These are phyloP conservation scores for Capsicum pubescens DNA, from an alignment of 257 asterid species.

Conservation along the genomic window DNA sequence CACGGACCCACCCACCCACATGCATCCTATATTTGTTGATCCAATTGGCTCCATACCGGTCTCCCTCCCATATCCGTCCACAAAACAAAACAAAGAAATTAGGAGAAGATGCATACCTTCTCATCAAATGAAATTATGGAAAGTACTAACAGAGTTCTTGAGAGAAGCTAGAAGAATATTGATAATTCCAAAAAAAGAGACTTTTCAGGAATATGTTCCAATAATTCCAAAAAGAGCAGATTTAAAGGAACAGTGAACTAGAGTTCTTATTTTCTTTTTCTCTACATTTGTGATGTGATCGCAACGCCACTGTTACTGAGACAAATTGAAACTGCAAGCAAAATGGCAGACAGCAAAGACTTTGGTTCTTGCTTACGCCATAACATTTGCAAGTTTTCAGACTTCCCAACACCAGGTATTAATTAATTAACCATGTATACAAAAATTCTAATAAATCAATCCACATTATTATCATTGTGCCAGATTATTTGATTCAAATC, in stretches of 20 bases:
- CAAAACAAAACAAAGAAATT: conserved; percentile 8
- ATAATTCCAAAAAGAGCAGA: neutral
- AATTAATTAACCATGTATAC: neutral
- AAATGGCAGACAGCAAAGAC: conserved; percentile 5
- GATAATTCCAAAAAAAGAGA: neutral
- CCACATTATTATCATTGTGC: neutral
- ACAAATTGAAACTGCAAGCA: neutral
- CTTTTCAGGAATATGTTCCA: neutral
- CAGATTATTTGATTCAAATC: conserved; percentile 6
- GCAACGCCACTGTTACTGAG: neutral
- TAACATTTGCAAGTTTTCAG: neutral
- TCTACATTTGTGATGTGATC: neutral
- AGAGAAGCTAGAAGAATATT: neutral
- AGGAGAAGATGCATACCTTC: neutral
- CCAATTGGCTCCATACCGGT: neutral
- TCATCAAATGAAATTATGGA: neutral
- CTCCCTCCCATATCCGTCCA: neutral
- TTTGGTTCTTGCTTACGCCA: neutral
- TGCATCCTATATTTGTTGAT: neutral
- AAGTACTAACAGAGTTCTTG: neutral
- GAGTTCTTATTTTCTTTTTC: neutral
- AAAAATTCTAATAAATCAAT: neutral
- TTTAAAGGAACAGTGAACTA: neutral
- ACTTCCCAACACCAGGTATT: neutral
- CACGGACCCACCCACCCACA: neutral